phyloP scores from a whole-genome alignment of 768 basidiomycete species.

The Sporobolomyces pararoseus region DNA sequence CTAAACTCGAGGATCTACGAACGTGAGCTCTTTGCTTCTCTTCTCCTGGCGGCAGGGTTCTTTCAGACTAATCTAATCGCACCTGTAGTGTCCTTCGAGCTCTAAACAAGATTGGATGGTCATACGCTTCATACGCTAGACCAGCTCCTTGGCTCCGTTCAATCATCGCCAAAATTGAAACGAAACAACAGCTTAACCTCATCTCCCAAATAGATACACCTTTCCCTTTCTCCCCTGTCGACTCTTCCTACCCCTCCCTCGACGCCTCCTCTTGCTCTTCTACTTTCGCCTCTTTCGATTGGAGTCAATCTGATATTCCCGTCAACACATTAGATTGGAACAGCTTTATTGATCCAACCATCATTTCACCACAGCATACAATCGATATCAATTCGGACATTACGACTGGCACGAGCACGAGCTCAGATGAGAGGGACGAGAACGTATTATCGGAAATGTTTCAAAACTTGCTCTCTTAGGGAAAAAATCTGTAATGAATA shows the following conservation, averaged over 20 bases:
- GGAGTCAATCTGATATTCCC: too few relatives aligned
- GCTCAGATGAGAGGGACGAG: neutral
- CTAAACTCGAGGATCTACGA: neutral
- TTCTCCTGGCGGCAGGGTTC: neutral
- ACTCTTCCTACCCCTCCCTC: neutral
- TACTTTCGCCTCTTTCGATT: too few relatives aligned
- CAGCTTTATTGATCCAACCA: too few relatives aligned
- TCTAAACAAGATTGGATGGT: neutral
- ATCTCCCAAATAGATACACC: neutral
- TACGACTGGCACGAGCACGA: neutral
- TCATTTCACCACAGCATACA: too few relatives aligned
- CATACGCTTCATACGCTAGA: neutral
- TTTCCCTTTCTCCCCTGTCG: neutral
- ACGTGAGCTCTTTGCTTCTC: neutral
- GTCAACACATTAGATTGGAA: too few relatives aligned
- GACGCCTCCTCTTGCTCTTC: neutral
- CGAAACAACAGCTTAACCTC: neutral
- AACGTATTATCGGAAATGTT: constrained; percentile 1
- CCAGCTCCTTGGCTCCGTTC: neutral
- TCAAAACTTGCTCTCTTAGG: neutral
- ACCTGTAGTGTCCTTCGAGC: neutral
- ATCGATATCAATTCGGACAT: too few relatives aligned
- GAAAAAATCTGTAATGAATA: neutral
- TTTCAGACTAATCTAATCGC: neutral
- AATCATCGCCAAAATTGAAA: constrained; percentile 1